Conservation (phyloP, 164 flowering plant genomes). For the Nelumbo lutea region DNA sequence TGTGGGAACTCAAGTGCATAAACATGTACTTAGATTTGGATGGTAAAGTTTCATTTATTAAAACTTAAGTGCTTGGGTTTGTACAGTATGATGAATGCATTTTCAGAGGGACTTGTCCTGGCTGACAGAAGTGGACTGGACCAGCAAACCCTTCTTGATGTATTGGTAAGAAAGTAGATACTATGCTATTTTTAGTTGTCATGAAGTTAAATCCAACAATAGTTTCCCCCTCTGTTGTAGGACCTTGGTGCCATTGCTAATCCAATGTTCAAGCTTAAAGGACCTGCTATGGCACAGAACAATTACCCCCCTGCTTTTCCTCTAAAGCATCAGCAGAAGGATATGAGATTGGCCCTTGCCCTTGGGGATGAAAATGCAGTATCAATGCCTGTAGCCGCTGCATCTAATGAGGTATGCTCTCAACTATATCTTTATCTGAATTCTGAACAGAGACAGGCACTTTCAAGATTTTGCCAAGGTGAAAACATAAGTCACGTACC, state of each 20-base stretch:
- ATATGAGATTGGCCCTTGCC: slow-evolving; percentile 94
- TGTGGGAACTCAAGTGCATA: background rate
- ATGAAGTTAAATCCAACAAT: background rate
- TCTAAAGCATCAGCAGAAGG: slow-evolving; percentile 96
- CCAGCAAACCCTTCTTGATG: slow-evolving; percentile 72
- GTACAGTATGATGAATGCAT: slow-evolving; percentile 91
- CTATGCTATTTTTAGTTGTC: background rate
- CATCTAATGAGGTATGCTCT: slow-evolving; percentile 80
- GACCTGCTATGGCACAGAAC: slow-evolving; percentile 69
- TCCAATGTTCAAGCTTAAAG: slow-evolving; percentile 85
- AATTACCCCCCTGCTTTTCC: slow-evolving; percentile 86
- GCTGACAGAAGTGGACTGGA: slow-evolving; percentile 73
- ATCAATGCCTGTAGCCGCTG: slow-evolving; percentile 97
- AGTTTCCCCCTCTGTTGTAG: slow-evolving; percentile 30
- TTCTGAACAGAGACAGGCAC: too few species aligned
- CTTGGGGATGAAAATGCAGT: slow-evolving; percentile 91
- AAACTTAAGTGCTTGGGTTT: background rate
- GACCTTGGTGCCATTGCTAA: slow-evolving; percentile 78
- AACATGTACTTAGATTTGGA: background rate
- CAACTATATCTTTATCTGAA: background rate
- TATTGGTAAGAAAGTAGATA: slow-evolving; percentile 50
- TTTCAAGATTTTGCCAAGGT: too few species aligned
- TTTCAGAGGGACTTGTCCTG: slow-evolving; percentile 87
- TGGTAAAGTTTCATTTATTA: background rate
- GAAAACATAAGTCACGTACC: background rate